Percentiles rank a stretch among this genome's conserved stretches.
These are phyloP conservation scores for Globisporangium barbulae DNA, from an alignment of 352 stramenopile genomes.

Conservation along the genomic window DNA sequence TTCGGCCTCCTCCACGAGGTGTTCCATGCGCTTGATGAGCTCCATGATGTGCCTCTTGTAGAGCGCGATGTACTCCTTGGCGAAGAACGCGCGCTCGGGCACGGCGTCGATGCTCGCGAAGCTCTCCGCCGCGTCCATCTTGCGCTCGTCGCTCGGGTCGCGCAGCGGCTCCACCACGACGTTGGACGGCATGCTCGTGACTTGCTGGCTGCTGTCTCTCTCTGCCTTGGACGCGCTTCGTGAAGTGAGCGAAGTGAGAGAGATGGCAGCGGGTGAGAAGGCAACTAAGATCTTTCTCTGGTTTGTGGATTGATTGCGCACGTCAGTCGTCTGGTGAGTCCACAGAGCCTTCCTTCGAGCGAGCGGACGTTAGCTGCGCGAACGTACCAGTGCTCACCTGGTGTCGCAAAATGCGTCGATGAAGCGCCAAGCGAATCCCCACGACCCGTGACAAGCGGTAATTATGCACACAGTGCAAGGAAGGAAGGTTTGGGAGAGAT, in stretches of 20 bases:
- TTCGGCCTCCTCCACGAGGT: slow-evolving; percentile 57
- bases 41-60: slow-evolving; percentile 63
- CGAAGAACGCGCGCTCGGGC: slow-evolving; percentile 49
- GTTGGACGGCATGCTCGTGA: slow-evolving; percentile 9
- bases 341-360: background rate
- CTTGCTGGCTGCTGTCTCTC: background rate
- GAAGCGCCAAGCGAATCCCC: background rate
- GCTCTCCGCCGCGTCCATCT: background rate
- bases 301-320: no score
- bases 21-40: slow-evolving; percentile 52
- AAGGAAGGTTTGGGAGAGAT: background rate
- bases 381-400: no score
- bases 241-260: background rate
- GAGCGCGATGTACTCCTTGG: slow-evolving; percentile 45
- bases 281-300: background rate
- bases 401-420: background rate
- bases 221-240: background rate
- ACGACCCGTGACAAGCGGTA: background rate
- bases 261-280: background rate
- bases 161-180: slow-evolving; percentile 1
- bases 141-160: slow-evolving; percentile 6
- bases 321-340: no score
- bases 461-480: background rate
- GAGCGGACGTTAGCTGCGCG: slow-evolving; percentile 1
- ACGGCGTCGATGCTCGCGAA: slow-evolving; percentile 39